A percentile compares a stretch with the other conserved stretches of the same genome.
Conservation (phyloP, 805 yeast genomes). For the Monosporozyma yasuniensis region DNA sequence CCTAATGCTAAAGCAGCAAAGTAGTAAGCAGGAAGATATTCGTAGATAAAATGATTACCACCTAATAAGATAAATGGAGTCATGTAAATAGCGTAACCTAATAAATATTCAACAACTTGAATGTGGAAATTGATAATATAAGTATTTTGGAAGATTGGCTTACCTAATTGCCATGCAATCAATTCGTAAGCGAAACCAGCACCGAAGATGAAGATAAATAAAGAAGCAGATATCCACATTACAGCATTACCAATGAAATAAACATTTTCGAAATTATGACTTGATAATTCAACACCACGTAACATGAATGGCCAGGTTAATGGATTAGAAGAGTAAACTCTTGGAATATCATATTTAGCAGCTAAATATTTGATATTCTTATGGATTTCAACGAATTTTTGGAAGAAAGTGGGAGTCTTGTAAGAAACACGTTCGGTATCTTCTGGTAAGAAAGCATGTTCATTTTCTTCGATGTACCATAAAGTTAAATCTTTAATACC, state of each 20-base stretch:
- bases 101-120: conserved; percentile 49
- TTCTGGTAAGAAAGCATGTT: conserved; percentile 37
- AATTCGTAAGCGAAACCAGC: conserved; percentile 37
- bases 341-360: conserved; percentile 56
- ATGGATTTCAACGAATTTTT: conserved; percentile 58
- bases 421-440: conserved; percentile 47
- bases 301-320: conserved; percentile 62
- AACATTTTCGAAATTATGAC: conserved; percentile 41
- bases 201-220: conserved; percentile 40
- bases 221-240: conserved; percentile 65
- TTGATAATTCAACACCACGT: conserved; percentile 80
- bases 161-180: conserved; percentile 59
- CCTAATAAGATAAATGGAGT: conserved; percentile 77
- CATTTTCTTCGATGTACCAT: conserved; percentile 71
- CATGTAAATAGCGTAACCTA: conserved; percentile 71
- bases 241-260: conserved; percentile 72
- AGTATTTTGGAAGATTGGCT: conserved; percentile 39
- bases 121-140: conserved; percentile 54
- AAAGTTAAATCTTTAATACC: conserved; percentile 53
- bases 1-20: conserved; percentile 74
- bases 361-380: conserved; percentile 67
- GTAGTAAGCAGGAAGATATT: conserved; percentile 85
- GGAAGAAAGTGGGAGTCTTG: conserved; percentile 42
- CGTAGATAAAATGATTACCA: conserved; percentile 85
- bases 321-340: conserved; percentile 63